Evolutionary conservation across 129 eudicot species (phyloP), one percentile per base, ranked within the genome.

Genomic region (Logfia minima): DNA sequence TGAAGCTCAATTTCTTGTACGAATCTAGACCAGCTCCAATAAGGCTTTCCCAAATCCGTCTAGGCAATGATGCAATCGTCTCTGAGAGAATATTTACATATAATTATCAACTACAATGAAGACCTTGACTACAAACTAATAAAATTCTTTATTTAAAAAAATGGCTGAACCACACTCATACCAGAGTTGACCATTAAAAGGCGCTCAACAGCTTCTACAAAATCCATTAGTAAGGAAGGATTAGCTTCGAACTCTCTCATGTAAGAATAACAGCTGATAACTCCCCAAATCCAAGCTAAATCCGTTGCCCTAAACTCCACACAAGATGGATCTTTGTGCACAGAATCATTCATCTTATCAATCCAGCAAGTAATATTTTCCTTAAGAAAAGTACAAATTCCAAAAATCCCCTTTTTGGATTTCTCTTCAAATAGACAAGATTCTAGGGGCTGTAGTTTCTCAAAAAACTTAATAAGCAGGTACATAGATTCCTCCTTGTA

Each of bases 201-300:
- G 83, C 84, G 81, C 66, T 93, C 98, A 68, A 91, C 52, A 69
- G 88, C 84, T 75, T 91, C 91, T 29, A 93, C 87, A 82, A 93
- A 83, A 62, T 86, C 90, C 88, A 94, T 77, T 66, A 91, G 81
- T 59, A 84, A 66, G 14, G 79, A 79, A 2, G 81, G 65, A 65
- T 83, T 83, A 74, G 75, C 86, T 80, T 88, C 84, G 60, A 32
- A 84, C 43, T 82, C 85, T 28, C 34, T 51, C 67, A 89, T 72
- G 81, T 84, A 86, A 67, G 98, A 85, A 80, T 81, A 91, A 85
- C 98, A 89, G 41, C 80, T 65, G 29, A 89, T 32, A 71, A 75
- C 80, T 84, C 96, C 98, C 97, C 97, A 94, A 32, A 94, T 85
- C 65, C 75, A 71, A 77, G 88, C 89, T 85, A 91, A 78, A 60